Evolutionary conservation across 352 stramenopile species (phyloP), one percentile per base, ranked within the genome.

Genomic region (Phytophthora tentaculata): DNA sequence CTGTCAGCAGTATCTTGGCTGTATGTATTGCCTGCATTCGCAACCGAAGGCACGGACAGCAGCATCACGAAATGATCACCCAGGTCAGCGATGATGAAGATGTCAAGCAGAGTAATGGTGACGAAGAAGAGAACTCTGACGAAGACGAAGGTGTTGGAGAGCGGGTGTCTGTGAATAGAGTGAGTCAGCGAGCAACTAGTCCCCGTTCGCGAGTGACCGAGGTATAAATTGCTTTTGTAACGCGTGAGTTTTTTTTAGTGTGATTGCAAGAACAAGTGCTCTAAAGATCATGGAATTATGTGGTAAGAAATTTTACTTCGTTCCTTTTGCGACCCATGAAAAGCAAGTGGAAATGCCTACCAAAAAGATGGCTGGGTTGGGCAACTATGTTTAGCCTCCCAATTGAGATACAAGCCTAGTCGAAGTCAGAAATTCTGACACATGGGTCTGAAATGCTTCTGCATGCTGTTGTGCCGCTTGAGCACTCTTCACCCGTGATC

Each of bases 21-120:
- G 73, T 84, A 23, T 79, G 61, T 17, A 70, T 90, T 59, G 73
- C 81, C 71, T 92, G 76, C 22, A 54, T 88, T 14, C 81, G 82
- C 41, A 74, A 49, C 20, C 69, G 59, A 67, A 75, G 77, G 14
- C 64, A 77, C 16, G 56, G 67, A 43, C 44, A 49, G 13, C 48
- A 61, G 13, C 64, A 80, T 48, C 84, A 92, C 60, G 73, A 79
- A 67, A 74, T 83, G 35, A 79, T 93, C 28, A 70, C 75, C 5
- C 79, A 93, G 58, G 73, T 83, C 26, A 89, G 77, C 59, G 84
- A 92, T 61, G 80, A 90, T 47, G 77, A 90, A 55, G 76, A 88
- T 1, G 61, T 79, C 2, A 58, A 77, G 22, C 44, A 76, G 19
- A 5, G 56, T 8, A 61, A 69, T 28, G 60, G 63, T 13, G 57